These are phyloP conservation scores for Suillus sp. DNA, from an alignment of 768 basidiomycete species.

Conservation along the genomic window DNA sequence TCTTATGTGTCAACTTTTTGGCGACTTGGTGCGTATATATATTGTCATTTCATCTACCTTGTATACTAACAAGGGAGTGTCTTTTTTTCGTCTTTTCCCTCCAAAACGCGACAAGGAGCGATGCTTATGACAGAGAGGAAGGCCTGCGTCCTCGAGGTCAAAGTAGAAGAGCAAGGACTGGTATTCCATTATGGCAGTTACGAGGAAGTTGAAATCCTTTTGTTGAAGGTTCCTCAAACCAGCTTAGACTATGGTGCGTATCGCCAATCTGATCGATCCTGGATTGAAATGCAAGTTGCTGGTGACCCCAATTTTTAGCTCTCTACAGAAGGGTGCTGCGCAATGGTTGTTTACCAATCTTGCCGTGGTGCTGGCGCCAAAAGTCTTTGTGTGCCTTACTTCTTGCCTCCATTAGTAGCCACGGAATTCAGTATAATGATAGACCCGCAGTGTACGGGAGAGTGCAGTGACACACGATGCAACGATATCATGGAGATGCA, in stretches of 20 bases:
- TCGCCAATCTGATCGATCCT: neutral
- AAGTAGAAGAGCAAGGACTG: conserved; percentile 24
- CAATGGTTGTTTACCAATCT: conserved; percentile 54
- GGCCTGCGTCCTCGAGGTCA: conserved; percentile 63
- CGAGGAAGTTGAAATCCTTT: conserved; percentile 57
- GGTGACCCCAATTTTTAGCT: conserved; percentile 49
- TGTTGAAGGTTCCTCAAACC: conserved; percentile 69
- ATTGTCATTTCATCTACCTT: neutral
- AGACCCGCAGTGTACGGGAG: neutral
- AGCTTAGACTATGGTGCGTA: conserved; percentile 52
- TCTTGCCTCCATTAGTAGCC: neutral
- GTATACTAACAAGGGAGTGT: conserved; percentile 25
- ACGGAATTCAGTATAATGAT: neutral
- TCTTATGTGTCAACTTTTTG: conserved; percentile 58
- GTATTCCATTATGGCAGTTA: conserved; percentile 68
- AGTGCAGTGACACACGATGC: neutral
- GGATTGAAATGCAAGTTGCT: conserved; percentile 33
- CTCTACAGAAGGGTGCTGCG: conserved; percentile 52
- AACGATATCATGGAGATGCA: neutral
- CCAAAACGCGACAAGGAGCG: conserved; percentile 47
- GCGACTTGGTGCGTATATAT: conserved; percentile 49
- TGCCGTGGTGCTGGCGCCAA: neutral
- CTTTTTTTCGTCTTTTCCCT: conserved; percentile 46
- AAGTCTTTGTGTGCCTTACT: neutral
- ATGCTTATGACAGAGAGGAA: conserved; percentile 46